Conservation (phyloP, 2,329 filamentous ascomycete species). For the Colletotrichum phormii region DNA sequence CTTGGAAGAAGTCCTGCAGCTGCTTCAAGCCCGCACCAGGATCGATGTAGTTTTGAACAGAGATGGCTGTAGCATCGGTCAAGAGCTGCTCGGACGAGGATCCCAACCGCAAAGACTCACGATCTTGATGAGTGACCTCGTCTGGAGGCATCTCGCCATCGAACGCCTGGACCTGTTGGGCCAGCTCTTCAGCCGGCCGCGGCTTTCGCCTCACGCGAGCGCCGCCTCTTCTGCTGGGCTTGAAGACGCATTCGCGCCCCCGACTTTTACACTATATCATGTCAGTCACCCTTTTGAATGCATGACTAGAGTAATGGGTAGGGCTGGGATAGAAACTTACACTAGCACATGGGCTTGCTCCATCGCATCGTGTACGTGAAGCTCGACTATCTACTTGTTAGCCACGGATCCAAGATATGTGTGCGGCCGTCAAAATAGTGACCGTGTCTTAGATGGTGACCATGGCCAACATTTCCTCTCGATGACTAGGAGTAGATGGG, state of each 20-base stretch:
- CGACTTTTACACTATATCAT: constrained; percentile 51
- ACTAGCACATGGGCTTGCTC: constrained; percentile 55
- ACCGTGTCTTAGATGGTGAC: neutral
- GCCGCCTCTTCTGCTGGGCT: constrained; percentile 56
- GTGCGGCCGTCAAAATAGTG: neutral
- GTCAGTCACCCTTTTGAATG: constrained; percentile 30
- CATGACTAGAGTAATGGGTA: neutral
- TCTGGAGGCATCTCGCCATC: constrained; percentile 41
- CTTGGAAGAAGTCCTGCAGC: constrained; percentile 56
- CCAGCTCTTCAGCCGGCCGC: constrained; percentile 28
- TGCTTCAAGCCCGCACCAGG: constrained; percentile 61
- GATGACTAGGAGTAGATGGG: neutral
- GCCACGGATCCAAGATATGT: neutral
- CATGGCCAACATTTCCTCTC: neutral
- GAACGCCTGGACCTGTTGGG: constrained; percentile 41
- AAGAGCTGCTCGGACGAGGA: neutral
- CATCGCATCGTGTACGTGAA: constrained; percentile 60
- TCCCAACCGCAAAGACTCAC: constrained; percentile 40
- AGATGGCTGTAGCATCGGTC: constrained; percentile 43
- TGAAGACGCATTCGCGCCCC: constrained; percentile 55
- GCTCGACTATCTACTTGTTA: constrained; percentile 49
- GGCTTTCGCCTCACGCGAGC: constrained; percentile 56
- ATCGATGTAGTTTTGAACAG: constrained; percentile 55
- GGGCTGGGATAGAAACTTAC: constrained; percentile 44
- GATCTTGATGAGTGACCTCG: constrained; percentile 44